These are phyloP conservation scores for Melanomma pulvis-pyrius DNA, from an alignment of 495 filamentous ascomycete genomes.

Conservation along the genomic window DNA sequence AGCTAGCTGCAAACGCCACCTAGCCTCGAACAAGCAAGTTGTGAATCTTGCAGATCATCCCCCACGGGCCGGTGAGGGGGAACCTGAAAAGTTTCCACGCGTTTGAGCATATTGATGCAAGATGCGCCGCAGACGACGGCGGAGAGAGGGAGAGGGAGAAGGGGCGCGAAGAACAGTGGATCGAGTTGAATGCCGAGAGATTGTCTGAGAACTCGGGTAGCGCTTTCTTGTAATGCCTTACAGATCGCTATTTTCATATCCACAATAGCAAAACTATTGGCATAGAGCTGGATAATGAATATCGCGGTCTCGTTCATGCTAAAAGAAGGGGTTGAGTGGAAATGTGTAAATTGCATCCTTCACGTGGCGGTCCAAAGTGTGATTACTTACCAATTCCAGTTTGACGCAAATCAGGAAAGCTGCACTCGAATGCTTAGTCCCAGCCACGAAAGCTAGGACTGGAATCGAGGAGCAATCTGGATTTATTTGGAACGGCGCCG, in stretches of 20 bases:
- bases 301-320: too few species aligned
- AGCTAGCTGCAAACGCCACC: not conserved
- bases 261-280: too few species aligned
- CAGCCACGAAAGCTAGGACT: not conserved
- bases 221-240: too few species aligned
- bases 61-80: not conserved
- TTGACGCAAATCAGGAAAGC: not conserved
- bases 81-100: not conserved
- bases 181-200: too few species aligned
- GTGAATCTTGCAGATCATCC: slow-evolving; percentile 10
- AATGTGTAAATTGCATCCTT: not conserved
- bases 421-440: not conserved
- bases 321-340: not conserved
- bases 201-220: too few species aligned
- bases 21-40: slow-evolving; percentile 1
- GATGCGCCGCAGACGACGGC: not conserved
- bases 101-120: not conserved
- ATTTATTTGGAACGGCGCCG: slow-evolving; percentile 1
- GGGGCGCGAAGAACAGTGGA: too few species aligned
- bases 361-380: not conserved
- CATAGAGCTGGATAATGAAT: too few species aligned
- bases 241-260: too few species aligned
- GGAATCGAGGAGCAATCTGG: not conserved
- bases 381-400: not conserved
- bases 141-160: too few species aligned